phyloP scores from a whole-genome alignment of 305 asterid species.

The Solanum hybrid region DNA sequence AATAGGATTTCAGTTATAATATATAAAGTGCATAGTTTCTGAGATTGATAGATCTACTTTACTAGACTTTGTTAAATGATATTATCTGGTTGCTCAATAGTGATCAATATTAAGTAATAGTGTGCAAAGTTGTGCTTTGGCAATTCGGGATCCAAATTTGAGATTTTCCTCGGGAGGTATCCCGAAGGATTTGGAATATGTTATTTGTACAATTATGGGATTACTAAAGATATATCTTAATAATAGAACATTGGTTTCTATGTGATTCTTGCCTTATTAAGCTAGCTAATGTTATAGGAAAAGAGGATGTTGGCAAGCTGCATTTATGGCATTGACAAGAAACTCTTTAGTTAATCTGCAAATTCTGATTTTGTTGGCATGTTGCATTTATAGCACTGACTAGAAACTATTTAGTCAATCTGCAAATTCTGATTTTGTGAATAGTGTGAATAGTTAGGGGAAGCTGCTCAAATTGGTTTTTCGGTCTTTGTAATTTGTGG shows the following conservation, averaged over 20 bases:
- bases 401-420: not conserved
- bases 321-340: not conserved
- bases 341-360: not conserved
- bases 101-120: not conserved
- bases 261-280: not conserved
- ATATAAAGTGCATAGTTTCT: not conserved
- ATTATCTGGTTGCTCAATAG: not conserved
- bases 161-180: not conserved
- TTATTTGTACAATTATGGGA: not conserved
- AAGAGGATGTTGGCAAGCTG: not conserved
- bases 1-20: not conserved
- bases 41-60: not conserved
- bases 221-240: not conserved
- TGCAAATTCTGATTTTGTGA: not conserved
- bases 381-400: not conserved
- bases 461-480: not conserved
- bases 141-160: not conserved
- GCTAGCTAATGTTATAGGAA: not conserved
- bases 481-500: not conserved
- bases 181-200: not conserved
- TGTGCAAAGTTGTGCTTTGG: not conserved
- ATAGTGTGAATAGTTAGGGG: not conserved
- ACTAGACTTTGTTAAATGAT: not conserved
- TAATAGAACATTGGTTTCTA: not conserved
- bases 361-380: not conserved